Percentiles rank a stretch among this genome's conserved stretches.
These are phyloP conservation scores for Cyberlindnera americana DNA, from an alignment of 805 yeast species.

Conservation along the genomic window DNA sequence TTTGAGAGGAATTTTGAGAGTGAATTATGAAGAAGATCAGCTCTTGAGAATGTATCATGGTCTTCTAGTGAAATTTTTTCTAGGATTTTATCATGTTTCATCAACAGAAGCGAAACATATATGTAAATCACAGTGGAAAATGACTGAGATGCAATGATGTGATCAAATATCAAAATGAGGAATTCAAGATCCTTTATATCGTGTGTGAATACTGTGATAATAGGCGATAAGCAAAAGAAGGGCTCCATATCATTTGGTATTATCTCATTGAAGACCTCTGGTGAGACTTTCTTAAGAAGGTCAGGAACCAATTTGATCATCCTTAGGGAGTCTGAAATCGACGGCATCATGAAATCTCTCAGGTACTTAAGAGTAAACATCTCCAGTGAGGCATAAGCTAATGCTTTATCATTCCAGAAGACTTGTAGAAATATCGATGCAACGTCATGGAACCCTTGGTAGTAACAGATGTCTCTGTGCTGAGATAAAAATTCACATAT, in stretches of 20 bases:
- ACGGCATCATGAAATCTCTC: conserved; percentile 82
- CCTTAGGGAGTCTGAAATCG: conserved; percentile 59
- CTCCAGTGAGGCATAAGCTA: conserved; percentile 39
- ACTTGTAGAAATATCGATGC: conserved; percentile 63
- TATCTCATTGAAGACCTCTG: conserved; percentile 33
- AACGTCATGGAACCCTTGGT: conserved; percentile 92
- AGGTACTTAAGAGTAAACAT: conserved; percentile 56
- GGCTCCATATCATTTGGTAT: conserved; percentile 46
- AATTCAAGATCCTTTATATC: conserved; percentile 49
- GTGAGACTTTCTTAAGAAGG: conserved; percentile 49
- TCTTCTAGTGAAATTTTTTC: conserved; percentile 26
- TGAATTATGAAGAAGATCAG: conserved; percentile 40
- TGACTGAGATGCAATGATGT: conserved; percentile 53
- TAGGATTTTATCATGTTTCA: conserved; percentile 43
- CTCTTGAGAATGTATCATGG: conserved; percentile 31
- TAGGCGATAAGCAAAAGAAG: conserved; percentile 67
- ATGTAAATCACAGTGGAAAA: conserved; percentile 54
- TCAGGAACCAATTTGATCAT: conserved; percentile 67
- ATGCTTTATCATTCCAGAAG: conserved; percentile 33
- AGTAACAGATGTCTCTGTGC: conserved; percentile 65
- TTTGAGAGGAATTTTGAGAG: conserved; percentile 28
- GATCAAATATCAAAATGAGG: conserved; percentile 65
- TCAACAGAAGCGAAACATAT: conserved; percentile 52
- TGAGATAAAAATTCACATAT: conserved; percentile 55
- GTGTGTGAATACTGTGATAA: conserved; percentile 78